Evolutionary conservation across 2,329 filamentous ascomycete genomes (phyloP).

Genomic region (Elsinoe ampelina): DNA sequence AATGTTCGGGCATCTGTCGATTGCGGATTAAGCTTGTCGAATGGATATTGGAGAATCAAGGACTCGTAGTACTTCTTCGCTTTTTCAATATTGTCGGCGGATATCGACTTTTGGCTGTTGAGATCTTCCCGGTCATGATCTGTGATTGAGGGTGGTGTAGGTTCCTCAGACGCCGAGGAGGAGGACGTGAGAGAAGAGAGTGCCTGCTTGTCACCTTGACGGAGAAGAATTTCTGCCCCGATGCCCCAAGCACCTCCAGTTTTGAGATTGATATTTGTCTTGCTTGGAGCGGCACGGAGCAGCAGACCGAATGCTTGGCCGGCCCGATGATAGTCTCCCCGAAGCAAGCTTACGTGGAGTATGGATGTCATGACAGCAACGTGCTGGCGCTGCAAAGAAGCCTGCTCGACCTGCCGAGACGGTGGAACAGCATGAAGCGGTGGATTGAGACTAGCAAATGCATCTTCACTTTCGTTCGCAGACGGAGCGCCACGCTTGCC

Average conservation of each 20-base stretch:
- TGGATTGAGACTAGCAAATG: constrained; percentile 27
- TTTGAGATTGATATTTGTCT: constrained; percentile 57
- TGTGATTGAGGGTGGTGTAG: not conserved
- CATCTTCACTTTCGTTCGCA: constrained; percentile 1
- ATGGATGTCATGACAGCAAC: constrained; percentile 59
- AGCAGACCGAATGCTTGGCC: constrained; percentile 67
- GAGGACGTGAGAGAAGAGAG: not conserved
- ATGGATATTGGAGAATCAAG: constrained; percentile 67
- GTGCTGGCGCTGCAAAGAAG: constrained; percentile 43
- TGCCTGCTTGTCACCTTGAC: constrained; percentile 26
- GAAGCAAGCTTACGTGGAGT: constrained; percentile 61
- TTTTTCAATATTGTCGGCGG: constrained; percentile 43
- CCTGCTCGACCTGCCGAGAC: not conserved
- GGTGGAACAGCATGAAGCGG: constrained; percentile 29
- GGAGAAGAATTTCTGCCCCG: constrained; percentile 74
- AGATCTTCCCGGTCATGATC: constrained; percentile 14
- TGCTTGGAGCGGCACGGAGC: constrained; percentile 50
- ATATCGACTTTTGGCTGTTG: constrained; percentile 20
- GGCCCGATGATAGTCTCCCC: constrained; percentile 62
- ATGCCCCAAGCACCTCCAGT: constrained; percentile 67
- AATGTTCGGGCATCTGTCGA: constrained; percentile 62
- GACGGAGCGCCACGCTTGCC: constrained; percentile 25
- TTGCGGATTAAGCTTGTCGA: constrained; percentile 51
- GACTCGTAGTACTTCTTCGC: constrained; percentile 65
- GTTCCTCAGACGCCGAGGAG: not conserved